Percentiles rank a stretch among this genome's conserved stretches.
These are phyloP conservation scores for Plasmodium knowlesi DNA, from an alignment of 169 alveolate genomes.

Conservation along the genomic window DNA sequence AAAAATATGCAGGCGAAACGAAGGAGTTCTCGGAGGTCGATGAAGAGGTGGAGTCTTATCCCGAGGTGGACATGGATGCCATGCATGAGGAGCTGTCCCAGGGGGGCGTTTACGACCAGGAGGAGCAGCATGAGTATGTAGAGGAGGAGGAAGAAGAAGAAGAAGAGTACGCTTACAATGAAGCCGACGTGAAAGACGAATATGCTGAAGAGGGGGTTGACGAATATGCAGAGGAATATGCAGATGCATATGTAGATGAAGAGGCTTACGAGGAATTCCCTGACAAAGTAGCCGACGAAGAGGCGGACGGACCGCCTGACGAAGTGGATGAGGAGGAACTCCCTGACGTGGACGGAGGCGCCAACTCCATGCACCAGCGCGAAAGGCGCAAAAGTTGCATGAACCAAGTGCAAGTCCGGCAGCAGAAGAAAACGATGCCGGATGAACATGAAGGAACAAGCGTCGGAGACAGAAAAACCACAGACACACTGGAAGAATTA, in stretches of 20 bases:
- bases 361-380: background rate
- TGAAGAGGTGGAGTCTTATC: background rate
- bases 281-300: background rate
- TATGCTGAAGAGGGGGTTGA: background rate
- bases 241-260: background rate
- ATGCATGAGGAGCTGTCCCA: background rate
- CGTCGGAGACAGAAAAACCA: background rate
- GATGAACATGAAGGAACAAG: background rate
- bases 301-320: background rate
- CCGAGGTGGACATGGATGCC: slow-evolving; percentile 8
- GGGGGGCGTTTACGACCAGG: background rate
- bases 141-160: background rate
- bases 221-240: background rate
- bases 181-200: slow-evolving; percentile 3
- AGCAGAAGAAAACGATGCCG: background rate
- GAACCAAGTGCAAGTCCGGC: background rate
- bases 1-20: slow-evolving; percentile 24
- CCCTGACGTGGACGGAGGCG: background rate
- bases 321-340: background rate
- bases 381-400: background rate
- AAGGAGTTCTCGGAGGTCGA: slow-evolving; percentile 37
- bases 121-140: slow-evolving; percentile 6
- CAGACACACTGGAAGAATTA: background rate
- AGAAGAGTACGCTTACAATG: slow-evolving; percentile 6
- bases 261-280: background rate